These are phyloP conservation scores for Citeromyces hawaiiensis DNA, from an alignment of 1,139 yeast genomes.

Conservation along the genomic window DNA sequence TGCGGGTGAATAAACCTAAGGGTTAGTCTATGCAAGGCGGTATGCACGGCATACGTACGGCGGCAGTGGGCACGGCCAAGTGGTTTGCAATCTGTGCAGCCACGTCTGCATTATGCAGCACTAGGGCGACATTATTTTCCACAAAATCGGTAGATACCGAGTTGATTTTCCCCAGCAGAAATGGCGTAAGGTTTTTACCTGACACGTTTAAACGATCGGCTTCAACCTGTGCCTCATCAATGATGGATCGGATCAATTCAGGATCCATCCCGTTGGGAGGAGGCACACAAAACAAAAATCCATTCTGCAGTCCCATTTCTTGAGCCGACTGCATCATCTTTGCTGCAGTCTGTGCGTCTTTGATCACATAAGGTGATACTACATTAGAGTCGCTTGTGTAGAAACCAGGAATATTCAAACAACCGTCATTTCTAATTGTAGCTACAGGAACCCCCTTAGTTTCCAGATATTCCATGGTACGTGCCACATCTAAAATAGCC, in stretches of 20 bases:
- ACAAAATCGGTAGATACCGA: constrained; percentile 55
- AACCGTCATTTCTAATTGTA: constrained; percentile 17
- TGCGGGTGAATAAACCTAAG: neutral
- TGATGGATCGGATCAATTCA: constrained; percentile 36
- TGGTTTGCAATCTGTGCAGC: constrained; percentile 58
- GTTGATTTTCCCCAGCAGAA: constrained; percentile 51
- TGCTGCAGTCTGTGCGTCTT: constrained; percentile 45
- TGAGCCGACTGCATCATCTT: constrained; percentile 39
- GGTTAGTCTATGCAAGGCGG: neutral
- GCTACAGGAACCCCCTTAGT: constrained; percentile 69
- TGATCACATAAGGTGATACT: constrained; percentile 52
- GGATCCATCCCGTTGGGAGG: constrained; percentile 62
- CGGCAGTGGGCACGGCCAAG: constrained; percentile 16
- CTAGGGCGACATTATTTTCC: constrained; percentile 60
- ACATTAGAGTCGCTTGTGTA: constrained; percentile 70
- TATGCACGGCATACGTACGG: neutral
- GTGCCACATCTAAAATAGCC: constrained; percentile 65
- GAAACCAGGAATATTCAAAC: constrained; percentile 65
- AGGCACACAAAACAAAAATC: constrained; percentile 71
- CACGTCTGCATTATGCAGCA: constrained; percentile 57
- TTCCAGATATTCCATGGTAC: constrained; percentile 78
- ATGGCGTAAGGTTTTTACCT: constrained; percentile 79
- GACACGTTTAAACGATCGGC: constrained; percentile 39
- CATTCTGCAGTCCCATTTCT: constrained; percentile 43
- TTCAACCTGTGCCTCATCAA: constrained; percentile 41